Evolutionary conservation across 2,329 filamentous ascomycete species (phyloP).

Genomic region (Aspergillus quadrilineatus): DNA sequence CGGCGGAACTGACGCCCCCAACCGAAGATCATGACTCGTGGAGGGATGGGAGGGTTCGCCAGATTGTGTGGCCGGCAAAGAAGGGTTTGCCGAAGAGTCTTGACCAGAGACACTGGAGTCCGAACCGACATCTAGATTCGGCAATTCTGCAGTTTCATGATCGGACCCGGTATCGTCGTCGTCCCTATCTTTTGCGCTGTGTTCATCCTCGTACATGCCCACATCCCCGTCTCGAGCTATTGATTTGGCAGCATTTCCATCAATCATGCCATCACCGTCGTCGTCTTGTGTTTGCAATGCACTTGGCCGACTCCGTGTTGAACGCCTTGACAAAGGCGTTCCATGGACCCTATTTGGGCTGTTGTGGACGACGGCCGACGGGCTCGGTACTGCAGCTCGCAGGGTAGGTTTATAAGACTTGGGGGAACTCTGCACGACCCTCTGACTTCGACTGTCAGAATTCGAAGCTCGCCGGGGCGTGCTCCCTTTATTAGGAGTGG

Average conservation of each 20-base stretch:
- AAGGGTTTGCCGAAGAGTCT: not conserved
- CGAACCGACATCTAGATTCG: not conserved
- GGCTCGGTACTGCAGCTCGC: not conserved
- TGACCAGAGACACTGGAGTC: not conserved
- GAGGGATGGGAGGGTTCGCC: not conserved
- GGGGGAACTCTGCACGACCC: not conserved
- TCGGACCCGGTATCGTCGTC: not conserved
- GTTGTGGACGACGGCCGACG: not conserved
- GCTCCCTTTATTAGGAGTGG: not conserved
- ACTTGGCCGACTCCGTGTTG: not conserved
- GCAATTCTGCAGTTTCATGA: not conserved
- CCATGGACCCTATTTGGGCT: not conserved
- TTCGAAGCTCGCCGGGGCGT: not conserved
- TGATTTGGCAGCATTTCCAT: not conserved
- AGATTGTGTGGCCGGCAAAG: not conserved
- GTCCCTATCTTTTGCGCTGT: not conserved
- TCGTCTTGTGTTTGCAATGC: not conserved
- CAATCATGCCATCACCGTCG: constrained; percentile 2
- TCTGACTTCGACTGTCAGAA: not conserved
- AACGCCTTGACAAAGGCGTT: not conserved
- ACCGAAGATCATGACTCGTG: not conserved
- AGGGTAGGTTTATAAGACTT: not conserved
- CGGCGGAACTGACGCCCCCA: not conserved
- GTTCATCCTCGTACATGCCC: not conserved
- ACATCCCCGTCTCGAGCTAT: not conserved